These are phyloP conservation scores for Candida dendrica DNA, from an alignment of 805 yeast species.

Conservation along the genomic window DNA sequence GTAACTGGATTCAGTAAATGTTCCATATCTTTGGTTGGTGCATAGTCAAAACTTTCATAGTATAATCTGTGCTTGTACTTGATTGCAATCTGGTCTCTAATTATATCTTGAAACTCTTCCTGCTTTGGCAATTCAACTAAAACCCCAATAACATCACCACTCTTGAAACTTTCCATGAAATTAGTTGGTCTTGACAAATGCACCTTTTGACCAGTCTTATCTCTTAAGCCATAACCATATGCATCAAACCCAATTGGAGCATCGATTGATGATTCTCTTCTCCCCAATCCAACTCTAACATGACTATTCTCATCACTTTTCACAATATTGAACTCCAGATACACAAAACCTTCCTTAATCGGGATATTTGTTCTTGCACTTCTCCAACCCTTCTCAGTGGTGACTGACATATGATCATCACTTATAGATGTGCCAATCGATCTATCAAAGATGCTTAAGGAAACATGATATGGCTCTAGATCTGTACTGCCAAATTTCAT, in stretches of 20 bases:
- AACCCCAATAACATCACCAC: conserved; percentile 83
- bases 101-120: conserved; percentile 37
- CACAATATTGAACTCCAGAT: conserved; percentile 66
- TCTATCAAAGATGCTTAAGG: conserved; percentile 63
- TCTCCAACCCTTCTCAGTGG: conserved; percentile 73
- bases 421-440: conserved; percentile 47
- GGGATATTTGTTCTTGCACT: conserved; percentile 69
- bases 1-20: conserved; percentile 68
- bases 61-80: conserved; percentile 68
- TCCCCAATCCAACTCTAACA: conserved; percentile 74
- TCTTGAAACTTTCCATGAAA: conserved; percentile 50
- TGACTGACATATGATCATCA: conserved; percentile 34
- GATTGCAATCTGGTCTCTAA: conserved; percentile 84
- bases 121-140: conserved; percentile 60
- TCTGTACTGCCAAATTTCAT: conserved; percentile 68
- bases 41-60: conserved; percentile 82
- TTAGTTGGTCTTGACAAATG: conserved; percentile 65
- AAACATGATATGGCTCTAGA: conserved; percentile 52
- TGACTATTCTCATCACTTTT: conserved; percentile 35
- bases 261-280: conserved; percentile 84
- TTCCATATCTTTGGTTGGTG: conserved; percentile 61
- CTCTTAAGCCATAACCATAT: conserved; percentile 87
- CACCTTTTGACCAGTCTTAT: conserved; percentile 64
- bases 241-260: conserved; percentile 96
- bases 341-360: conserved; percentile 71